phyloP scores from a whole-genome alignment of 305 asterid genomes.

The Rubia balearica region DNA sequence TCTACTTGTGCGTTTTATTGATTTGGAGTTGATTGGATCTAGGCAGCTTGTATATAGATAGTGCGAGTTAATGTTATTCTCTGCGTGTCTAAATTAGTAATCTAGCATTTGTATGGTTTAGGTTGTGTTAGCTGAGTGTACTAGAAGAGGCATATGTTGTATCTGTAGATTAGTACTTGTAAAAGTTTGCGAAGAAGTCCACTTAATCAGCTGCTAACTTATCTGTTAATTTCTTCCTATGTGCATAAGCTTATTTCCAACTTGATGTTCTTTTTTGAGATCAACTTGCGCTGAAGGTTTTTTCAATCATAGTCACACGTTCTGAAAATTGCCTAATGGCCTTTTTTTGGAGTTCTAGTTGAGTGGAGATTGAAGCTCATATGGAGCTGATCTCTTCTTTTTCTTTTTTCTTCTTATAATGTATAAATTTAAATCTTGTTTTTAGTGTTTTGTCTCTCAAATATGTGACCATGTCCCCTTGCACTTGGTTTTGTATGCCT shows the following conservation, averaged over 20 bases:
- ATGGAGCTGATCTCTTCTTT: not conserved
- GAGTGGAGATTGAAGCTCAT: not conserved
- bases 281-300: not conserved
- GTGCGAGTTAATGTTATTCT: not conserved
- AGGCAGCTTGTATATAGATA: not conserved
- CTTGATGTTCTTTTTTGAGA: not conserved
- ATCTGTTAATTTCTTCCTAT: not conserved
- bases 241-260: not conserved
- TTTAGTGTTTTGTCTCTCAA: not conserved
- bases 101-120: not conserved
- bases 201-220: not conserved
- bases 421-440: not conserved
- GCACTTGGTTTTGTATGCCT: not conserved
- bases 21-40: constrained; percentile 7
- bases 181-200: not conserved
- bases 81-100: not conserved
- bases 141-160: not conserved
- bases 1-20: not conserved
- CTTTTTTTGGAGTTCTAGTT: not conserved
- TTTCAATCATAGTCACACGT: not conserved
- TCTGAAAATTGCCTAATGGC: not conserved
- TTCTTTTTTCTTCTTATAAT: not conserved
- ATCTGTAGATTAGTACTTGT: not conserved
- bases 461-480: not conserved
- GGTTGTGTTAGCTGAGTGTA: not conserved